Conservation (phyloP, 2,329 filamentous ascomycete species). For the Corniculantispora saksenae region DNA sequence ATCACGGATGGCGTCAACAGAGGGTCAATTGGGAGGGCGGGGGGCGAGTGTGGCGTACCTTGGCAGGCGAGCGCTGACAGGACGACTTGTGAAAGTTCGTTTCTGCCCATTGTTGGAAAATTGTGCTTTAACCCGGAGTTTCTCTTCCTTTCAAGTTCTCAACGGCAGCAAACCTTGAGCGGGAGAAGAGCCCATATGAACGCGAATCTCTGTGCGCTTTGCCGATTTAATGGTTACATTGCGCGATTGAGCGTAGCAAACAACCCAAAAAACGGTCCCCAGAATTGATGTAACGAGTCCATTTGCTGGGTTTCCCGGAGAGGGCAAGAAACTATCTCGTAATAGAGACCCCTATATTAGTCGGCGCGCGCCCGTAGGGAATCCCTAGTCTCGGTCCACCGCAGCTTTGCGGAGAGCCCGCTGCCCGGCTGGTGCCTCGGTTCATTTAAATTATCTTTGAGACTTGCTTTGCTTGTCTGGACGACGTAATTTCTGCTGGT, state of each 20-base stretch:
- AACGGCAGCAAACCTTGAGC: too few relatives aligned
- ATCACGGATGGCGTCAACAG: not conserved
- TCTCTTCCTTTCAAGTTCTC: too few relatives aligned
- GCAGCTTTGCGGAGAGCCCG: not conserved
- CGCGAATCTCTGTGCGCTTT: too few relatives aligned
- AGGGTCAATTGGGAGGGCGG: not conserved
- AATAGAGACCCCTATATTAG: not conserved
- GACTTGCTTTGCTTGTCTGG: too few relatives aligned
- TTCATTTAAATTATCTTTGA: too few relatives aligned
- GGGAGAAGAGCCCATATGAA: too few relatives aligned
- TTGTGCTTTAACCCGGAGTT: too few relatives aligned
- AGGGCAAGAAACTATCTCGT: not conserved
- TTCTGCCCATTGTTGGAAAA: not conserved
- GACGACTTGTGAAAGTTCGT: not conserved
- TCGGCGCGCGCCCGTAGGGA: not conserved
- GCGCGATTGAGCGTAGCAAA: not conserved
- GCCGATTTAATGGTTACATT: not conserved
- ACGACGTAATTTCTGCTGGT: too few relatives aligned
- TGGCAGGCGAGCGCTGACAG: slow-evolving; percentile 2
- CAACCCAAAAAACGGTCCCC: too few relatives aligned
- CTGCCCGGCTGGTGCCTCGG: too few relatives aligned
- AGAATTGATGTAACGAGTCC: not conserved
- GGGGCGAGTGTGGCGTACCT: not conserved
- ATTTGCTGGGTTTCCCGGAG: too few relatives aligned
- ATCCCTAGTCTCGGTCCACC: not conserved